Percentiles rank a stretch among this genome's conserved stretches.
Conservation (phyloP, 495 filamentous ascomycete genomes). For the Aspergillus sclerotiicarbonarius region DNA sequence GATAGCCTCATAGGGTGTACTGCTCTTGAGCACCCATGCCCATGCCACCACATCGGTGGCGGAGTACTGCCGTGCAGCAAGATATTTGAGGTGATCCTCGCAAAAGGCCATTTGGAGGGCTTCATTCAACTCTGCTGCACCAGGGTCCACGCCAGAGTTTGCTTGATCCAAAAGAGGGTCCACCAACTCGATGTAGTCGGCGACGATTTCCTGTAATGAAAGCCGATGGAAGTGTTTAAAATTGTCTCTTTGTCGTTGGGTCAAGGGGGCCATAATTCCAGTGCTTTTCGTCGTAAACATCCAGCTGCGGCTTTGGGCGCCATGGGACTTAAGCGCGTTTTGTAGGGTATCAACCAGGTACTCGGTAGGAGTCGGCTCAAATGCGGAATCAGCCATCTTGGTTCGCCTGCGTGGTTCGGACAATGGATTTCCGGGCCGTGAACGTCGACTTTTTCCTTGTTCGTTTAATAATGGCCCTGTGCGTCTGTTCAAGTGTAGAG, state of each 20-base stretch:
- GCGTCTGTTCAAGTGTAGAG: neutral
- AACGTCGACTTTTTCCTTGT: neutral
- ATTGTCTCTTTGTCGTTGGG: slow-evolving; percentile 11
- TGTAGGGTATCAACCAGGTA: slow-evolving; percentile 36
- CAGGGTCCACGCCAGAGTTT: neutral
- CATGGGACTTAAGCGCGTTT: slow-evolving; percentile 22
- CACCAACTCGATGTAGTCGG: slow-evolving; percentile 39
- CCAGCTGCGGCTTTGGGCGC: slow-evolving; percentile 3
- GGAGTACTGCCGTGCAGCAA: slow-evolving; percentile 39
- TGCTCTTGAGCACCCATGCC: slow-evolving; percentile 55
- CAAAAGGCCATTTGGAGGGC: slow-evolving; percentile 37
- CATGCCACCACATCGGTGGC: slow-evolving; percentile 54
- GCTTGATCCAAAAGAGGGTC: slow-evolving; percentile 28
- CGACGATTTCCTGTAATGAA: slow-evolving; percentile 36
- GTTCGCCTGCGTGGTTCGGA: slow-evolving; percentile 8
- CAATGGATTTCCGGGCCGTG: neutral
- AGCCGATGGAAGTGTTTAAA: slow-evolving; percentile 16
- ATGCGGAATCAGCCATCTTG: neutral
- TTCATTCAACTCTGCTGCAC: slow-evolving; percentile 1
- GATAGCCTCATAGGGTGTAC: slow-evolving; percentile 37
- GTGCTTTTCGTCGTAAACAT: neutral
- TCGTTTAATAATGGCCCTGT: neutral
- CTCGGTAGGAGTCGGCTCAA: slow-evolving; percentile 33
- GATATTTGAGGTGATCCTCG: slow-evolving; percentile 24
- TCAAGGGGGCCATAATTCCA: slow-evolving; percentile 10